Percentiles rank a stretch among this genome's conserved stretches.
These are phyloP conservation scores for Pseudopyricularia cyperi DNA, from an alignment of 2,329 filamentous ascomycete species.

Conservation along the genomic window DNA sequence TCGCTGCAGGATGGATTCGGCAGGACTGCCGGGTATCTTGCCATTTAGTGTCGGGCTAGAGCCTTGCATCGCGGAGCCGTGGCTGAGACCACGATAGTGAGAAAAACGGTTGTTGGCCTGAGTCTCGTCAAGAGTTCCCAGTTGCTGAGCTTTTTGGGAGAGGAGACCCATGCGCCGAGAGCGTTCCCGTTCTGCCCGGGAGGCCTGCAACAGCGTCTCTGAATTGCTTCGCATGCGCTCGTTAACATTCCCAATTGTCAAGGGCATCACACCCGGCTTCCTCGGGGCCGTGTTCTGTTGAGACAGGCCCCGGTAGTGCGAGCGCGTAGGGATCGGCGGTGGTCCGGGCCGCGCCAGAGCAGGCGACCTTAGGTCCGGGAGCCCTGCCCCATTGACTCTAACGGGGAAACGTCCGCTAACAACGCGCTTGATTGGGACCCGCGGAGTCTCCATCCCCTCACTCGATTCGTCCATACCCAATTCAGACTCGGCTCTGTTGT, in stretches of 20 bases:
- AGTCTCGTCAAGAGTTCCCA: slow-evolving; percentile 49
- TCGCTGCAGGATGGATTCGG: slow-evolving; percentile 41
- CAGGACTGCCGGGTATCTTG: slow-evolving; percentile 46
- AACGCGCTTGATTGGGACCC: slow-evolving; percentile 45
- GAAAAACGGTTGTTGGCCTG: slow-evolving; percentile 52
- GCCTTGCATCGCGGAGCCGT: slow-evolving; percentile 55
- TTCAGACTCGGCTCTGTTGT: slow-evolving; percentile 38
- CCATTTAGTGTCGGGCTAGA: slow-evolving; percentile 18
- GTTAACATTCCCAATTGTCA: slow-evolving; percentile 55
- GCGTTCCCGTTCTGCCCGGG: slow-evolving; percentile 30
- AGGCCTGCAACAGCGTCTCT: slow-evolving; percentile 40
- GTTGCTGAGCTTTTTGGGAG: slow-evolving; percentile 44
- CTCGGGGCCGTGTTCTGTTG: slow-evolving; percentile 53
- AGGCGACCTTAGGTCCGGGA: slow-evolving; percentile 55
- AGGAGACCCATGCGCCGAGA: slow-evolving; percentile 52
- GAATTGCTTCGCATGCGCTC: slow-evolving; percentile 56
- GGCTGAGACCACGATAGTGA: slow-evolving; percentile 53
- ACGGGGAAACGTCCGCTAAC: slow-evolving; percentile 55
- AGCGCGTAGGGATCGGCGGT: slow-evolving; percentile 67
- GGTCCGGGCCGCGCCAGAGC: slow-evolving; percentile 39
- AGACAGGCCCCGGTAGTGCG: slow-evolving; percentile 66
- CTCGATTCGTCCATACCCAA: slow-evolving; percentile 49
- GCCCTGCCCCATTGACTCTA: slow-evolving; percentile 61
- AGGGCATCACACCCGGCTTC: slow-evolving; percentile 58
- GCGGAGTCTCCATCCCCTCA: slow-evolving; percentile 70